phyloP scores from a whole-genome alignment of 495 filamentous ascomycete genomes.

The Aspergillus avenaceus region DNA sequence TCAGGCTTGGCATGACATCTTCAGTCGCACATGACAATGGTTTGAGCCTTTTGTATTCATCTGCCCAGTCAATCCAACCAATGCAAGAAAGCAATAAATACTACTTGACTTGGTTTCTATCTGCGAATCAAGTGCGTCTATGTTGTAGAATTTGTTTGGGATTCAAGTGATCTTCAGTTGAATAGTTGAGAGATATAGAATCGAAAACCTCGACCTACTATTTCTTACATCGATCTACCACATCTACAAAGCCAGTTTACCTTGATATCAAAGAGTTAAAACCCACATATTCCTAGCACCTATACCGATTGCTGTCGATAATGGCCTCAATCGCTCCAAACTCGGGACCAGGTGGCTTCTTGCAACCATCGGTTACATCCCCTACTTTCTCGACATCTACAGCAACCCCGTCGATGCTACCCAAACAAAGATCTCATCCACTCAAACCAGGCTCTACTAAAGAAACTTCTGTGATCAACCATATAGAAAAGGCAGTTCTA shows the following conservation, averaged over 20 bases:
- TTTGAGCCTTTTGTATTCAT: too few relatives aligned
- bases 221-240: too few relatives aligned
- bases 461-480: conserved; percentile 69
- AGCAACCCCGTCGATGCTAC: conserved; percentile 43
- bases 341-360: conserved; percentile 41
- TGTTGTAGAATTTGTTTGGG: too few relatives aligned
- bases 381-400: conserved; percentile 53
- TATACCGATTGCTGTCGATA: not conserved
- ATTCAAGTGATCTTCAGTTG: too few relatives aligned
- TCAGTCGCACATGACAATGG: conserved; percentile 1
- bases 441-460: conserved; percentile 68
- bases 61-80: too few relatives aligned
- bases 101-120: too few relatives aligned
- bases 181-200: too few relatives aligned
- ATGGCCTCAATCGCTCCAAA: conserved; percentile 9
- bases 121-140: too few relatives aligned
- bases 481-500: conserved; percentile 59
- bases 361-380: conserved; percentile 47
- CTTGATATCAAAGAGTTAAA: too few relatives aligned
- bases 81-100: too few relatives aligned
- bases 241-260: not conserved
- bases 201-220: too few relatives aligned
- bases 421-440: conserved; percentile 59
- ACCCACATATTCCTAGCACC: too few relatives aligned
- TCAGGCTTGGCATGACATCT: conserved; percentile 37